phyloP scores from a whole-genome alignment of 176 grass and related monocot genomes.

The Melocanna baccifera region DNA sequence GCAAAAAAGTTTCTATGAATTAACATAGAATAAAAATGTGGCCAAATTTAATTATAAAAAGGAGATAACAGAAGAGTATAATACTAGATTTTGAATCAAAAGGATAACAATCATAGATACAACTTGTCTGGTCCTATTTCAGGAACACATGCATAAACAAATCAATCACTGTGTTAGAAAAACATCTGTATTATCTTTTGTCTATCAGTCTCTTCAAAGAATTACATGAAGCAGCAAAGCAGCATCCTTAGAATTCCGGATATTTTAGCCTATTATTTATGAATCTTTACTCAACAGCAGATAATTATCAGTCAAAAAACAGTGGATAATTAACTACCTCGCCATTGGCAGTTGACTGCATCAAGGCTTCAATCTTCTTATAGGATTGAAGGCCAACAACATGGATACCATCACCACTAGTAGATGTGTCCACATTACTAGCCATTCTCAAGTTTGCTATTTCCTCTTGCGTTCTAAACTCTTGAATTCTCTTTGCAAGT shows the following conservation, averaged over 20 bases:
- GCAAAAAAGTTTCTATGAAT: background rate
- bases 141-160: constrained; percentile 6
- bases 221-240: background rate
- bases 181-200: constrained; percentile 5
- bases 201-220: background rate
- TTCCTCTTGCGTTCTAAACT: constrained; percentile 90
- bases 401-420: constrained; percentile 86
- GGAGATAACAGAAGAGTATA: background rate
- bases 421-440: constrained; percentile 72
- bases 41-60: constrained; percentile 3
- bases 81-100: constrained; percentile 26
- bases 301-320: background rate
- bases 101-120: background rate
- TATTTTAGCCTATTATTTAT: constrained; percentile 1
- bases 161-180: constrained; percentile 9
- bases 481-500: constrained; percentile 94
- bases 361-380: constrained; percentile 91
- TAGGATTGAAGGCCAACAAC: constrained; percentile 85
- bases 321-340: constrained; percentile 53
- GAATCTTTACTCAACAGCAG: constrained; percentile 9
- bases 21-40: background rate
- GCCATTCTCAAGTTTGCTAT: constrained; percentile 69
- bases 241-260: background rate
- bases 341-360: constrained; percentile 84
- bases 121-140: background rate